Base-by-base conservation (phyloP, 2,329 filamentous ascomycete genomes). In the Drechslerella dactyloides region DNA sequence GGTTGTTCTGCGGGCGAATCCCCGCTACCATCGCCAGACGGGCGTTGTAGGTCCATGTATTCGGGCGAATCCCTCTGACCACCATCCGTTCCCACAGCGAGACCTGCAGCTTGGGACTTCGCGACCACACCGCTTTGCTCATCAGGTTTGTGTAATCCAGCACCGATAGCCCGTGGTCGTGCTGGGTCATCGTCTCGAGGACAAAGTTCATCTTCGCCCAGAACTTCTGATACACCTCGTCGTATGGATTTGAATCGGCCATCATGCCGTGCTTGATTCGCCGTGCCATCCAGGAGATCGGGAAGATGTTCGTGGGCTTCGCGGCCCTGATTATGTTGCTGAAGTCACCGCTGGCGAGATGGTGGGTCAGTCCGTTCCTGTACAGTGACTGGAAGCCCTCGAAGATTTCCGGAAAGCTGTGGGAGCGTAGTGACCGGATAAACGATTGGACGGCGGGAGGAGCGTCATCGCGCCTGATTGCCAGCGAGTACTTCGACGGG, bases 1-100 rank as follows among this genome's bases (percentile, higher is more conserved):
- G 62, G 27, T 51, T 57, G 60, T 73, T 68, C 15, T 24, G 15
- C 8, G 69, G 69, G 5, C 57, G 54, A 1, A 52, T 11, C 8
- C 69, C 62, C 2, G 58, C 69, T 42, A 58, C 33, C 62, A 73
- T 57, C 19, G 69, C 69, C 21, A 73, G 54, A 30, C 63, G 63
- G 46, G 60, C 61, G 55, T 73, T 73, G 37, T 62, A 73, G n/a
- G 69, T 58, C 69, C 69, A 73, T 8, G 69, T 73, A 54, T 62
- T 73, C n/a, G 69, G 69, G 15, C 62, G 58, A 15, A 73, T 10
- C 13, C 62, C 62, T 2, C 54, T 52, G 7, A 48, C 48, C 27
- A 62, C 17, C 69, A 73, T 73, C 19, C 56, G 40, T 2, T 48
- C n/a, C 69, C 69, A 73, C 27, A 73, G 59, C 7, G 56, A 40